Evolutionary conservation across 257 asterid genomes (phyloP), one percentile per base, ranked within the genome.

Genomic region (Cynanchum wilfordii): DNA sequence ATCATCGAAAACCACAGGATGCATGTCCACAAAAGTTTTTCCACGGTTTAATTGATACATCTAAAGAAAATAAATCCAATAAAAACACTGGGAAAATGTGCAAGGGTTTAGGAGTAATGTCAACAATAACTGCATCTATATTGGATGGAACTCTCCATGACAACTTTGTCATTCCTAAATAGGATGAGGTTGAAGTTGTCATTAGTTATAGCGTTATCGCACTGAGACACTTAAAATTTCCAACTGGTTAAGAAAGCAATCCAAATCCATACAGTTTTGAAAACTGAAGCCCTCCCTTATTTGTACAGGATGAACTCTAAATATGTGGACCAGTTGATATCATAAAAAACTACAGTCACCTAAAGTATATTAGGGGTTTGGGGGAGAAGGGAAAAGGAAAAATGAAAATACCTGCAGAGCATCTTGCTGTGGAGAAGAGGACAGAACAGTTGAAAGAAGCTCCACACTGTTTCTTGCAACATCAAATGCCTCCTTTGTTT

Each of bases 391-490:
- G n/a, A 44, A 20, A 40, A 1, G 40, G 36, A 22, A 12, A 56
- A 29, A 66, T 52, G 72, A 38, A 30, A 30, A 58, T 79, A 92
- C 99, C 97, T 95, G 82, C 54, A 92, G 89, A 81, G 90, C 97
- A 81, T 95, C 99, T 84, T 92, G 91, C 73, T 86, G 96, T 4
- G 99, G 97, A 20, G 99, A 95, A 86, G 99, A 95, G 73, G 99
- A 85, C 74, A 92, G 76, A 79, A 95, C 97, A 70, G 99, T 92
- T 79, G 88, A 77, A 66, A 95, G 91, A 73, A 95, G 96, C 88
- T 95, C 99, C 19, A 95, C 69, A 74, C 98, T 95, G 84, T 95
- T 95, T 83, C 96, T 86, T 72, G 98, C 99, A 69, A 92, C 96
- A 71, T 92, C 98, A 77, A 95, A 92, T 71, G 97, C 96, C 85